phyloP scores from a whole-genome alignment of 2,329 filamentous ascomycete genomes.

The Colletotrichum camelliae region DNA sequence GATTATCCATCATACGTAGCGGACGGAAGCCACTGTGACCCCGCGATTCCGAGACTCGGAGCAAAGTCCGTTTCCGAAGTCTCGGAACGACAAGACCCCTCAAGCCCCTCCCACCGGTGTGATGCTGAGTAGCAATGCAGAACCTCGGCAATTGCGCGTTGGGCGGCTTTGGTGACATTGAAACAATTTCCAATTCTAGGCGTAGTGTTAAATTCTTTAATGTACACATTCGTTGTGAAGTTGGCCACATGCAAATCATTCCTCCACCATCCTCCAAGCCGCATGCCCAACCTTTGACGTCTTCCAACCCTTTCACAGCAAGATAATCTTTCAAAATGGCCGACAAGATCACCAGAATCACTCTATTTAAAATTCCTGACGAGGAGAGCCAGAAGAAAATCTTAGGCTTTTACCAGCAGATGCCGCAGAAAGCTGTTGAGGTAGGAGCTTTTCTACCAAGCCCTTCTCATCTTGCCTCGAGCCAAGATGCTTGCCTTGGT shows the following conservation, averaged over 20 bases:
- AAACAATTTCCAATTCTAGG: neutral
- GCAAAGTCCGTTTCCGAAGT: neutral
- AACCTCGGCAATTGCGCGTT: neutral
- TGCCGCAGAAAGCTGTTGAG: slow-evolving; percentile 36
- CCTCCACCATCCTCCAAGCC: neutral
- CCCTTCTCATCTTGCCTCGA: neutral
- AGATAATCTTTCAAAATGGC: neutral
- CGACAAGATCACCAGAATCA: slow-evolving; percentile 31
- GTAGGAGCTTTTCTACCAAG: slow-evolving; percentile 20
- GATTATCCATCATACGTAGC: neutral
- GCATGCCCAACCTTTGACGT: neutral
- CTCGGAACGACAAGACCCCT: neutral
- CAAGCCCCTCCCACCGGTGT: neutral
- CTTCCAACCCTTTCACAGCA: neutral
- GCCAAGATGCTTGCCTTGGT: neutral
- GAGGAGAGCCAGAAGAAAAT: slow-evolving; percentile 35
- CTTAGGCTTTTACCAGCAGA: slow-evolving; percentile 34
- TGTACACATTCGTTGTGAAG: neutral
- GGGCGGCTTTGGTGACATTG: neutral
- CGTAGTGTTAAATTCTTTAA: neutral
- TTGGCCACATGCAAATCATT: neutral
- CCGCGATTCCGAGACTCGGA: neutral
- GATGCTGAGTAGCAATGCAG: neutral
- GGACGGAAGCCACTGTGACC: neutral
- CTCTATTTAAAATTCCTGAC: slow-evolving; percentile 42